Base-by-base conservation (phyloP, 139 green algal genomes). In the Pleodorina starrii region DNA sequence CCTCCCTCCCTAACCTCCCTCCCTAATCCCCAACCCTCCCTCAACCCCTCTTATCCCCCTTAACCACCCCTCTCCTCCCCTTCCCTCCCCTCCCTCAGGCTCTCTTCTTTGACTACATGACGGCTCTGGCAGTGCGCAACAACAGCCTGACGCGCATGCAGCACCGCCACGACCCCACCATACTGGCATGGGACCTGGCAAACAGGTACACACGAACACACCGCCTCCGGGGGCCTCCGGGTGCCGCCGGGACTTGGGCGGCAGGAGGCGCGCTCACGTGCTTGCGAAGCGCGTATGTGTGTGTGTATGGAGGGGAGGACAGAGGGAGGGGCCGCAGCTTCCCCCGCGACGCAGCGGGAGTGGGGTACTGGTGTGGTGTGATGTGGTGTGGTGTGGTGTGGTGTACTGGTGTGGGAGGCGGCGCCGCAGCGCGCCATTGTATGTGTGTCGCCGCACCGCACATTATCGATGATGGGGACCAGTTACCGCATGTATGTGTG, bases 161-260 rank as follows among this genome's bases (percentile, higher is more conserved):
- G 11, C 94, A 95, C 79, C 54, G 79, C 5, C 87, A 95, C 48
- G 95, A 97, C 75, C 93, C 94, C 25, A 95, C 94, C 35, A 92
- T 97, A 10, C 78, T 96, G 42, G 94, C 85, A 1, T 96, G 93
- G 94, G 93, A 96, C 71, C 50, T 90, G n/a, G 69, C 87, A 27
- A 42, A 88, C 66, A 69, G 82, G 82, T 77, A 60, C 72, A 40
- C 42, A 35, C 60, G 12, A n/a, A n/a, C n/a, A n/a, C n/a, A n/a
- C n/a, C n/a, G n/a, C n/a, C n/a, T n/a, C n/a, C n/a, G n/a, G n/a
- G n/a, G n/a, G n/a, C n/a, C n/a, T n/a, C n/a, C n/a, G n/a, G n/a
- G n/a, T n/a, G n/a, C n/a, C n/a, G n/a, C n/a, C n/a, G n/a, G n/a
- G n/a, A n/a, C n/a, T n/a, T n/a, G n/a, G n/a, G n/a, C n/a, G n/a